Percentiles rank a stretch among this genome's conserved stretches.
phyloP scores from a whole-genome alignment of 2,329 filamentous ascomycete genomes.

The Beauveria sp. region DNA sequence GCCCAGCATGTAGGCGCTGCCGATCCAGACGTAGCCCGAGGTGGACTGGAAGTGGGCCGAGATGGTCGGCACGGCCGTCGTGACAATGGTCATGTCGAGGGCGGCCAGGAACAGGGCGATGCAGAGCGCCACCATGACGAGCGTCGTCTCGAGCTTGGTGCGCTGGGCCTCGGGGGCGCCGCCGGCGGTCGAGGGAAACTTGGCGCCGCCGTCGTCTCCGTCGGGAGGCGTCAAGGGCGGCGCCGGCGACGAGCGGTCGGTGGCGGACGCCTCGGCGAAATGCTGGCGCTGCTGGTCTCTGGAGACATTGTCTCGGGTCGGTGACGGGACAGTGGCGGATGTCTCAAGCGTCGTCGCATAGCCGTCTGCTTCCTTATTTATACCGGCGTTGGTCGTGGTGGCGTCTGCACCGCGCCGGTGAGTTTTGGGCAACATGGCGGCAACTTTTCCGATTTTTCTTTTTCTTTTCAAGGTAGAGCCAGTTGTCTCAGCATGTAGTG shows the following conservation, averaged over 20 bases:
- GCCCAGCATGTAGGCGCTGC: slow-evolving; percentile 64
- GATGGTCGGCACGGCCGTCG: slow-evolving; percentile 61
- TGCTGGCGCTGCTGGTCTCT: not conserved
- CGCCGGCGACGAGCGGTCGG: not conserved
- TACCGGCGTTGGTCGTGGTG: slow-evolving; percentile 1
- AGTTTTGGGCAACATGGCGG: not conserved
- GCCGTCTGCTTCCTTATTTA: not conserved
- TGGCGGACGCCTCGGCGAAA: not conserved
- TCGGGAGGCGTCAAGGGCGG: not conserved
- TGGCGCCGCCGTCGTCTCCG: not conserved
- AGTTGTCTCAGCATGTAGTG: not conserved
- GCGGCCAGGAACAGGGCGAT: slow-evolving; percentile 45
- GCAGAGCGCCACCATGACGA: slow-evolving; percentile 35
- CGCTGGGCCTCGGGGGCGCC: slow-evolving; percentile 26
- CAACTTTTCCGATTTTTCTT: not conserved
- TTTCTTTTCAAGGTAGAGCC: not conserved
- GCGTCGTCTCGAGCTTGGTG: slow-evolving; percentile 30
- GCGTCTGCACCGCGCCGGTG: not conserved
- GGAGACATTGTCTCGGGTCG: not conserved
- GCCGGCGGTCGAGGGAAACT: not conserved
- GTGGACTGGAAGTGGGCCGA: slow-evolving; percentile 55
- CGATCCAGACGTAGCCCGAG: slow-evolving; percentile 70
- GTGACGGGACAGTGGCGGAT: not conserved
- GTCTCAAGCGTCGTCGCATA: not conserved
- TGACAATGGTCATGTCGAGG: slow-evolving; percentile 54